These are phyloP conservation scores for Durotheca rogersii DNA, from an alignment of 495 filamentous ascomycete species.

Conservation along the genomic window DNA sequence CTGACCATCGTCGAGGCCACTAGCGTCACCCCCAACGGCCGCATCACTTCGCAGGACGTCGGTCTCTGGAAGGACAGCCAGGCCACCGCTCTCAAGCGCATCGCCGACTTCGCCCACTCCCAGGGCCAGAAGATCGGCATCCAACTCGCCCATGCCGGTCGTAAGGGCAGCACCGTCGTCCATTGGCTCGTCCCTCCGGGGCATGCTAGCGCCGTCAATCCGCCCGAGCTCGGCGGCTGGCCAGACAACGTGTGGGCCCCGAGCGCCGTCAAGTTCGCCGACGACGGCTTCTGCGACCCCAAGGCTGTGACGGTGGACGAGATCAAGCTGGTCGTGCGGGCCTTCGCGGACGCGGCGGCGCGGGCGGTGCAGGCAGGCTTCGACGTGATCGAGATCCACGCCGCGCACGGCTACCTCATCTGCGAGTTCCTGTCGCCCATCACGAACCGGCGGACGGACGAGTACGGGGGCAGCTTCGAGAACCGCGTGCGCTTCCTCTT, in stretches of 20 bases:
- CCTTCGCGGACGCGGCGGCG: conserved; percentile 60
- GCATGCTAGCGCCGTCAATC: conserved; percentile 40
- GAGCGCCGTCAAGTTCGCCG: conserved; percentile 50
- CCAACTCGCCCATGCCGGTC: conserved; percentile 73
- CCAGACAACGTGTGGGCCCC: conserved; percentile 59
- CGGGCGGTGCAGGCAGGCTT: conserved; percentile 67
- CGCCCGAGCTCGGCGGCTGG: conserved; percentile 62
- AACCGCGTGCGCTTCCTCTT: conserved; percentile 47
- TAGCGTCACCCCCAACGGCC: conserved; percentile 64
- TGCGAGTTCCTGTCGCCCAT: conserved; percentile 63
- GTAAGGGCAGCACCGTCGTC: conserved; percentile 65
- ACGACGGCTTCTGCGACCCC: conserved; percentile 48
- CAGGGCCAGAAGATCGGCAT: conserved; percentile 70
- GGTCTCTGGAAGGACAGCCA: conserved; percentile 73
- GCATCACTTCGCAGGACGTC: conserved; percentile 68
- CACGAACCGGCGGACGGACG: conserved; percentile 58
- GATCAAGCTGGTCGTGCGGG: conserved; percentile 61
- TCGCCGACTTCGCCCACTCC: conserved; percentile 60
- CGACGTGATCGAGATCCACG: conserved; percentile 66
- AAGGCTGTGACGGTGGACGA: conserved; percentile 61
- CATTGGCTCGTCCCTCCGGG: conserved; percentile 55
- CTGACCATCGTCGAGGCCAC: conserved; percentile 71
- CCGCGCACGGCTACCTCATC: conserved; percentile 65
- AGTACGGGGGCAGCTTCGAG: conserved; percentile 59
- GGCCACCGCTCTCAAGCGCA: conserved; percentile 60